Evolutionary conservation across 345 rosid species (phyloP).

Genomic region (Balakata baccata): DNA sequence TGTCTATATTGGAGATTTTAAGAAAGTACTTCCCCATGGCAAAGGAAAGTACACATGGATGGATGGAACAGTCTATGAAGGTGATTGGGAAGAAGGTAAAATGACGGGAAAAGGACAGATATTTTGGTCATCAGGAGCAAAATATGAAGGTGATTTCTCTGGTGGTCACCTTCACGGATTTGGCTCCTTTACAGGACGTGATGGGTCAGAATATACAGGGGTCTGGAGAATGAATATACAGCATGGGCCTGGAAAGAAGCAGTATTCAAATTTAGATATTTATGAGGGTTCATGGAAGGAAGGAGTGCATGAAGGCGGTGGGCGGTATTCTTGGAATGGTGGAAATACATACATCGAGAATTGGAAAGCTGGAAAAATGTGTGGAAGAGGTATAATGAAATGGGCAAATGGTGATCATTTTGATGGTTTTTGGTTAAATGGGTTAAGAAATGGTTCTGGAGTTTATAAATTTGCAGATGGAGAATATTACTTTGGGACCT

Average conservation of each 20-base stretch:
- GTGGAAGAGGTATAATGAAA: slow-evolving; percentile 85
- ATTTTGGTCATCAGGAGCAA: slow-evolving; percentile 68
- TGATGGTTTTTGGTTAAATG: slow-evolving; percentile 81
- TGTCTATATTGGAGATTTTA: slow-evolving; percentile 54
- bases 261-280: slow-evolving; percentile 57
- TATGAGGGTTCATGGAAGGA: slow-evolving; percentile 93
- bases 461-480: slow-evolving; percentile 76
- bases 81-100: slow-evolving; percentile 83
- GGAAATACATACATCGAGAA: slow-evolving; percentile 76
- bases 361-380: slow-evolving; percentile 80
- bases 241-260: slow-evolving; percentile 81
- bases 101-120: slow-evolving; percentile 78
- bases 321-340: slow-evolving; percentile 70
- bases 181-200: slow-evolving; percentile 55
- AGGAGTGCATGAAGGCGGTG: slow-evolving; percentile 79
- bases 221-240: slow-evolving; percentile 80
- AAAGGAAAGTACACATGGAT: slow-evolving; percentile 75
- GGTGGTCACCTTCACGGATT: slow-evolving; percentile 85
- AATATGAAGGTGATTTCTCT: slow-evolving; percentile 77
- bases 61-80: slow-evolving; percentile 67
- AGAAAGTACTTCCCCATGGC: slow-evolving; percentile 58
- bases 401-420: slow-evolving; percentile 81
- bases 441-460: slow-evolving; percentile 75
- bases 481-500: slow-evolving; percentile 72
- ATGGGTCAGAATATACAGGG: slow-evolving; percentile 65